Percentiles rank a stretch among this genome's conserved stretches.
Evolutionary conservation across 2,329 filamentous ascomycete genomes (phyloP).

Genomic region (Xylaria digitata): DNA sequence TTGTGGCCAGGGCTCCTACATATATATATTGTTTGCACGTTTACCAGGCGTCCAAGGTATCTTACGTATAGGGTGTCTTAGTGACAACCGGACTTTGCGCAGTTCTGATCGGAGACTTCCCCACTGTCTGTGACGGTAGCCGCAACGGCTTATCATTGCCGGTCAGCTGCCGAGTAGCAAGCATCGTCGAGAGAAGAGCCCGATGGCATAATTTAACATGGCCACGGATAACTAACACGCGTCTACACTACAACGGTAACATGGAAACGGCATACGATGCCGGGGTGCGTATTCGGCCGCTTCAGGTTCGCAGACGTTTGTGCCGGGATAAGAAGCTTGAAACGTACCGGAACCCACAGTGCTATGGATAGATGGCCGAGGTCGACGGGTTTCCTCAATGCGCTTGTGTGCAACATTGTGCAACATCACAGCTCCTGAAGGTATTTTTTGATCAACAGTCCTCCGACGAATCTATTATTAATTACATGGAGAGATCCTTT

Average conservation of each 20-base stretch:
- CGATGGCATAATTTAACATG: slow-evolving; percentile 45
- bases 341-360: slow-evolving; percentile 48
- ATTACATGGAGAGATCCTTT: slow-evolving; percentile 14
- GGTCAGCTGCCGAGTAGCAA: slow-evolving; percentile 25
- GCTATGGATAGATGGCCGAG: slow-evolving; percentile 32
- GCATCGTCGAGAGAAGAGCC: slow-evolving; percentile 24
- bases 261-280: slow-evolving; percentile 45
- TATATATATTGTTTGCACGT: slow-evolving; percentile 6
- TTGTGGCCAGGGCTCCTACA: slow-evolving; percentile 9
- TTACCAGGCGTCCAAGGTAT: slow-evolving; percentile 3
- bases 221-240: slow-evolving; percentile 39
- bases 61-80: neutral
- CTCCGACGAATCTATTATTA: slow-evolving; percentile 33
- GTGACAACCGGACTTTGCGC: slow-evolving; percentile 8
- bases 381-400: slow-evolving; percentile 40
- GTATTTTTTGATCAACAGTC: slow-evolving; percentile 25
- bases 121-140: slow-evolving; percentile 15
- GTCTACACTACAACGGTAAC: slow-evolving; percentile 29
- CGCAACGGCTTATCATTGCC: slow-evolving; percentile 25
- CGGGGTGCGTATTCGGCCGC: slow-evolving; percentile 37
- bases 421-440: slow-evolving; percentile 46
- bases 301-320: slow-evolving; percentile 35
- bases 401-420: slow-evolving; percentile 48
- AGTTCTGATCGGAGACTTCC: slow-evolving; percentile 21
- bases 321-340: slow-evolving; percentile 45